A percentile compares a stretch with the other conserved stretches of the same genome.
Conservation (phyloP, 2,329 filamentous ascomycete species). For the Cladosporium sp. region DNA sequence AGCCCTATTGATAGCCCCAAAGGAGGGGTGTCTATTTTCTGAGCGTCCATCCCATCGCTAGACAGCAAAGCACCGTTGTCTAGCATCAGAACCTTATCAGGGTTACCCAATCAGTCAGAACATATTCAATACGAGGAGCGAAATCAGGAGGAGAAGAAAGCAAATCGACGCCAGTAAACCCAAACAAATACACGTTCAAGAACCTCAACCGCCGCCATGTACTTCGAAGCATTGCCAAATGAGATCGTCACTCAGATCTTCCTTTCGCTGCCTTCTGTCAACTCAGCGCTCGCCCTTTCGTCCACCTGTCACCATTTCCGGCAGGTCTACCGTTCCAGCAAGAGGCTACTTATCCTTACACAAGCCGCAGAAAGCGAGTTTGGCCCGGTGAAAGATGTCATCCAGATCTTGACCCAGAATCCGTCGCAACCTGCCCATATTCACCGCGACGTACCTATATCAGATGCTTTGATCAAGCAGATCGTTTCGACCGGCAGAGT, state of each 20-base stretch:
- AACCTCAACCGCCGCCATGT: conserved; percentile 40
- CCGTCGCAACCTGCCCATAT: conserved; percentile 55
- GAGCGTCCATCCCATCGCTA: conserved; percentile 21
- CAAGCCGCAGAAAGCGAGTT: conserved; percentile 52
- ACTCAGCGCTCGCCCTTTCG: conserved; percentile 52
- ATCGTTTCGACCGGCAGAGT: conserved; percentile 51
- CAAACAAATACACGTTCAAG: background rate
- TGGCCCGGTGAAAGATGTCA: conserved; percentile 55
- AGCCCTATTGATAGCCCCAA: conserved; percentile 49
- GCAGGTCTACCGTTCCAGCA: conserved; percentile 49
- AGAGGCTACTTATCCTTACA: conserved; percentile 52
- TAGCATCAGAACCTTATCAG: conserved; percentile 1
- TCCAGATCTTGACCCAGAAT: conserved; percentile 59
- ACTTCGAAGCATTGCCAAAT: conserved; percentile 52
- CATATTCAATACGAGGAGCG: conserved; percentile 3
- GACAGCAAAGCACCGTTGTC: conserved; percentile 7
- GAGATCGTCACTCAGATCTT: conserved; percentile 57
- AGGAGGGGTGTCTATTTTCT: conserved; percentile 48
- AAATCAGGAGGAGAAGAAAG: conserved; percentile 3
- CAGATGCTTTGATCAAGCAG: conserved; percentile 52
- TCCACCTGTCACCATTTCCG: conserved; percentile 53
- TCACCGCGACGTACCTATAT: conserved; percentile 50
- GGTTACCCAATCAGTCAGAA: background rate
- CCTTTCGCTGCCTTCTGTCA: conserved; percentile 48
- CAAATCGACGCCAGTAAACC: background rate